Conservation (phyloP, 2,329 filamentous ascomycete species). For the Stachybotrys chartarum region DNA sequence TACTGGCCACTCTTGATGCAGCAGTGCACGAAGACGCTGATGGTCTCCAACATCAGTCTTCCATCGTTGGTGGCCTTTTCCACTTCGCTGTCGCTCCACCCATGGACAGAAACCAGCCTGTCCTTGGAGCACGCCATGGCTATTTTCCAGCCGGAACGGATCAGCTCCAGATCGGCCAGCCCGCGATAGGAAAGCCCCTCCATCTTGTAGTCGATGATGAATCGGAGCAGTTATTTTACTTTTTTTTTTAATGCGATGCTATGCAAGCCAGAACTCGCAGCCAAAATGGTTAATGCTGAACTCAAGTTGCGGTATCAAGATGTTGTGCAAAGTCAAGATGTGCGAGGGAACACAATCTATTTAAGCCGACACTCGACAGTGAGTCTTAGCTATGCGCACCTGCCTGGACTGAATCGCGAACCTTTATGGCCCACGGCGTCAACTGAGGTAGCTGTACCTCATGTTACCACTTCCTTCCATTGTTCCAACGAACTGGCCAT, state of each 20-base stretch:
- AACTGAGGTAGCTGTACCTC: not conserved
- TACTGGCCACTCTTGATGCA: conserved; percentile 29
- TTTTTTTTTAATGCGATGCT: not conserved
- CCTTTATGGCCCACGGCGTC: too few species aligned
- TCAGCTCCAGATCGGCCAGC: not conserved
- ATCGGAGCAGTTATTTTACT: not conserved
- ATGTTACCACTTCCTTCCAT: not conserved
- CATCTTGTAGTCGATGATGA: not conserved
- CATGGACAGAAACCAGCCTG: conserved; percentile 22
- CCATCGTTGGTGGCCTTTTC: conserved; percentile 23
- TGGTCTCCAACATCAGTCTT: conserved; percentile 27
- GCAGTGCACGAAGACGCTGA: conserved; percentile 31
- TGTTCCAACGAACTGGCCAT: not conserved
- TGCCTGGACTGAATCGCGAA: too few species aligned
- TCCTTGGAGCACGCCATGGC: conserved; percentile 28
- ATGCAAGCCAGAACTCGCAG: not conserved
- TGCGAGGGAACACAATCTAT: too few species aligned
- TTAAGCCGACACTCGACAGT: too few species aligned
- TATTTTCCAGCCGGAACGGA: conserved; percentile 21
- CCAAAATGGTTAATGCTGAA: not conserved
- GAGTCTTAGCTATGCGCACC: too few species aligned
- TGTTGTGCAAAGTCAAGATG: too few species aligned
- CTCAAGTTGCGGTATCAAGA: too few species aligned
- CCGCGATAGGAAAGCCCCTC: not conserved
- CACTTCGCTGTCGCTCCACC: conserved; percentile 23